These are phyloP conservation scores for Phyllosticta capitalensis DNA, from an alignment of 2,329 filamentous ascomycete species.

Conservation along the genomic window DNA sequence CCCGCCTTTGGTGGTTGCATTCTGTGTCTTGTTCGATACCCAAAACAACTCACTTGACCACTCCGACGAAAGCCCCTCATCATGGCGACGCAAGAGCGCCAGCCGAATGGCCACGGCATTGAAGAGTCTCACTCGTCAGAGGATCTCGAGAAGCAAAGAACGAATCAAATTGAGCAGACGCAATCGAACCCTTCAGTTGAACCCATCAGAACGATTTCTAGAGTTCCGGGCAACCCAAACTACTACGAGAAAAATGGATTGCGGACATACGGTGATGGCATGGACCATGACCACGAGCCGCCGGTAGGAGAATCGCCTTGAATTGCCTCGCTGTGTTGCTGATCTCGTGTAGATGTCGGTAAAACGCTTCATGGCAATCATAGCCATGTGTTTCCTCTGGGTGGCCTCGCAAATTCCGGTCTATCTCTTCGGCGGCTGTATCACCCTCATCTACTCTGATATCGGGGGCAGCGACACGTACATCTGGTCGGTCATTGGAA, in stretches of 20 bases:
- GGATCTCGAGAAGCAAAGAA: slow-evolving; percentile 4
- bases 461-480: slow-evolving; percentile 52
- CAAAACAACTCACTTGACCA: not conserved
- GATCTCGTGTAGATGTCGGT: slow-evolving; percentile 38
- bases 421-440: slow-evolving; percentile 34
- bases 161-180: not conserved
- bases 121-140: slow-evolving; percentile 1
- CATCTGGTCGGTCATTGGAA: slow-evolving; percentile 45
- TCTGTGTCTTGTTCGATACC: not conserved
- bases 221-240: slow-evolving; percentile 25
- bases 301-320: slow-evolving; percentile 24
- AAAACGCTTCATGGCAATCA: slow-evolving; percentile 43
- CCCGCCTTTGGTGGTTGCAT: not conserved
- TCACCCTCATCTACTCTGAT: slow-evolving; percentile 46
- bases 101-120: not conserved
- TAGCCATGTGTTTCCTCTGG: slow-evolving; percentile 53
- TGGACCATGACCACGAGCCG: slow-evolving; percentile 38
- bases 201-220: slow-evolving; percentile 23
- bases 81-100: slow-evolving; percentile 1
- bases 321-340: not conserved
- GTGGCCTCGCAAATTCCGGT: slow-evolving; percentile 52
- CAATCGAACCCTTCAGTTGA: slow-evolving; percentile 15
- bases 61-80: not conserved
- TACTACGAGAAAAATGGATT: slow-evolving; percentile 39
- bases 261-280: slow-evolving; percentile 38